Evolutionary conservation across 345 rosid genomes (phyloP).

Genomic region (Melastoma malabathricum): DNA sequence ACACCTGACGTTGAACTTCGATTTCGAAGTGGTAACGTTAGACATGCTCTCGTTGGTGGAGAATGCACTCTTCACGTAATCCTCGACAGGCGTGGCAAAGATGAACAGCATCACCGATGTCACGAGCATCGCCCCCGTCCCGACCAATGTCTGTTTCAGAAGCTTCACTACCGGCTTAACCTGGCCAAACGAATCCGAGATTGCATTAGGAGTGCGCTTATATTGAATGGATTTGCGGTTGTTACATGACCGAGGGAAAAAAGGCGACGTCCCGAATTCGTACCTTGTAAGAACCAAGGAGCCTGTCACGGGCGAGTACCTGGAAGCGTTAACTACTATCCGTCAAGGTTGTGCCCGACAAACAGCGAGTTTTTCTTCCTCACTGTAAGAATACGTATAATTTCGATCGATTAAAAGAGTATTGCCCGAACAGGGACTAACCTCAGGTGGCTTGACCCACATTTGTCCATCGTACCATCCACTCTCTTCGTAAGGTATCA

Average conservation of each 20-base stretch:
- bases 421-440: constrained; percentile 12
- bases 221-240: too few species aligned
- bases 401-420: not conserved
- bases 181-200: constrained; percentile 18
- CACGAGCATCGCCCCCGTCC: constrained; percentile 74
- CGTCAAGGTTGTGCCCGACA: too few species aligned
- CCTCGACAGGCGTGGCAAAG: constrained; percentile 76
- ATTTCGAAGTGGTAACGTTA: constrained; percentile 25
- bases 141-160: constrained; percentile 77
- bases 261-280: too few species aligned
- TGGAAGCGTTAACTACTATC: too few species aligned
- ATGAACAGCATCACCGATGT: constrained; percentile 45
- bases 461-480: constrained; percentile 99
- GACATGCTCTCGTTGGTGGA: constrained; percentile 23
- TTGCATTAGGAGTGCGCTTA: too few species aligned
- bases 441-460: constrained; percentile 99
- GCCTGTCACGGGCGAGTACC: constrained; percentile 91
- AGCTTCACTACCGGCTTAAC: constrained; percentile 83
- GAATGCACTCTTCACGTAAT: constrained; percentile 38
- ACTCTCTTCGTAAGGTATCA: constrained; percentile 88
- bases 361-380: not conserved
- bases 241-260: not conserved
- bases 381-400: too few species aligned
- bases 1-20: constrained; percentile 60
- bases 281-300: constrained; percentile 92